Percentiles rank a stretch among this genome's conserved stretches.
Evolutionary conservation across 2,329 filamentous ascomycete genomes (phyloP).

Genomic region (Pyricularia grisea): DNA sequence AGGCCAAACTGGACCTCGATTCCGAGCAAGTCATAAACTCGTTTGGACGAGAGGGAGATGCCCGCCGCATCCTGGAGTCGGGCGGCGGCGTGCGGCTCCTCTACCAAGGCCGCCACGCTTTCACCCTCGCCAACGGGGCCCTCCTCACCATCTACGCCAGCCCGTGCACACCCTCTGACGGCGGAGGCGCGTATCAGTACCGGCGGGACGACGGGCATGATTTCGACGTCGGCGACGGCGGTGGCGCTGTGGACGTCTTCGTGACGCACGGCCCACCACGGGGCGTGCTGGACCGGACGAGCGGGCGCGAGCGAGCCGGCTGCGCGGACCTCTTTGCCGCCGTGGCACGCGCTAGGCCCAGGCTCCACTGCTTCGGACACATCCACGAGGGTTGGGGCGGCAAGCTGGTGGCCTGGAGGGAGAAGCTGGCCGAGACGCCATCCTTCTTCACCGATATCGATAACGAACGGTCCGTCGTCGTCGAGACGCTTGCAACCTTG

Average conservation of each 20-base stretch:
- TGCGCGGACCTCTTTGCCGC: slow-evolving; percentile 35
- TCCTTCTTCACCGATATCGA: slow-evolving; percentile 39
- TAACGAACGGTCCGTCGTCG: slow-evolving; percentile 26
- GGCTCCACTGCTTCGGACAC: slow-evolving; percentile 47
- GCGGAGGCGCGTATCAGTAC: slow-evolving; percentile 36
- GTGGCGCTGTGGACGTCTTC: slow-evolving; percentile 29
- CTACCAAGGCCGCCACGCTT: slow-evolving; percentile 37
- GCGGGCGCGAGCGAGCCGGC: slow-evolving; percentile 24
- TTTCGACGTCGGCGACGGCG: slow-evolving; percentile 32
- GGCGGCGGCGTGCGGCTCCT: slow-evolving; percentile 34
- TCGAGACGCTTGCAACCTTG: slow-evolving; percentile 24
- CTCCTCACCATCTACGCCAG: slow-evolving; percentile 40
- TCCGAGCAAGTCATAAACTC: slow-evolving; percentile 11
- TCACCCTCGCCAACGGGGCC: slow-evolving; percentile 40
- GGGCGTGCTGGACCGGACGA: slow-evolving; percentile 37
- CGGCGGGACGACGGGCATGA: slow-evolving; percentile 22
- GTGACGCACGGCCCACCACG: slow-evolving; percentile 47
- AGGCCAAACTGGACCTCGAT: slow-evolving; percentile 7
- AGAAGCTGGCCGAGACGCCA: slow-evolving; percentile 14
- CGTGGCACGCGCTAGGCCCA: slow-evolving; percentile 30
- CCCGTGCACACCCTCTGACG: slow-evolving; percentile 37
- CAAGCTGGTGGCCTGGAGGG: slow-evolving; percentile 41
- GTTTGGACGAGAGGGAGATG: neutral
- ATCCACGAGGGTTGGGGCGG: slow-evolving; percentile 53
- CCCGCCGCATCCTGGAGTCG: slow-evolving; percentile 6